Base-by-base conservation (phyloP, 1,139 yeast genomes). In the Yamadazyma jaroonii region DNA sequence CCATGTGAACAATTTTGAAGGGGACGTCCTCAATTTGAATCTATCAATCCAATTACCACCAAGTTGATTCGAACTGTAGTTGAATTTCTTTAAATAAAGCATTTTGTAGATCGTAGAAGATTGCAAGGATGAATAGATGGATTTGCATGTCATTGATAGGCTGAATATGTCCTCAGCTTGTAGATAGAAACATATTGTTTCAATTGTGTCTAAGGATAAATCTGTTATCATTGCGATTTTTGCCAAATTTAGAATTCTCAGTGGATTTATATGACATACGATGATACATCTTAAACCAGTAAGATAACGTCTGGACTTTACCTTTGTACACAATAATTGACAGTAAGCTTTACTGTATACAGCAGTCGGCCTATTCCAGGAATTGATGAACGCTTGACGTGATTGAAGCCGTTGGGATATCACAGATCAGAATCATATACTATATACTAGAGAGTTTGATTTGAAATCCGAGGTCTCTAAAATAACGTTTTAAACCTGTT, bases 1-100 rank as follows among this genome's bases (percentile, higher is more conserved):
- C 94, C 94, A 83, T 0, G 87, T 78, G 46, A 65, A 75, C 3
- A 84, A 48, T 31, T 63, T 55, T 2, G 65, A 53, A 25, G 51
- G 49, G 1, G 68, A 53, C 10, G 57, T 50, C 32, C 87, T 59
- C 32, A 67, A 44, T 11, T 64, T 50, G 53, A 74, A 81, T 36
- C 78, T 52, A 28, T 67, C 67, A 4, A 67, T 68, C 86, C 86
- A 81, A 43, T 72, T 64, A 40, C 53, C 43, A 2, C 56, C 56
- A 9, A 62, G 56, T 29, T 66, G 57, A 23, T 61, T 65, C 3
- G 44, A 31, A 33, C 61, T 59, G 2, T 63, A 50, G 0, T 77
- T 75, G 52, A 77, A 81, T 30, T 72, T 68, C 47, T 77, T 75
- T 20, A 62, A 55, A 51, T 67, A 81, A 30, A 79, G 53, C 53